Evolutionary conservation across 805 yeast species (phyloP), one percentile per base, ranked within the genome.

Genomic region (Priceomyces haplophilus): DNA sequence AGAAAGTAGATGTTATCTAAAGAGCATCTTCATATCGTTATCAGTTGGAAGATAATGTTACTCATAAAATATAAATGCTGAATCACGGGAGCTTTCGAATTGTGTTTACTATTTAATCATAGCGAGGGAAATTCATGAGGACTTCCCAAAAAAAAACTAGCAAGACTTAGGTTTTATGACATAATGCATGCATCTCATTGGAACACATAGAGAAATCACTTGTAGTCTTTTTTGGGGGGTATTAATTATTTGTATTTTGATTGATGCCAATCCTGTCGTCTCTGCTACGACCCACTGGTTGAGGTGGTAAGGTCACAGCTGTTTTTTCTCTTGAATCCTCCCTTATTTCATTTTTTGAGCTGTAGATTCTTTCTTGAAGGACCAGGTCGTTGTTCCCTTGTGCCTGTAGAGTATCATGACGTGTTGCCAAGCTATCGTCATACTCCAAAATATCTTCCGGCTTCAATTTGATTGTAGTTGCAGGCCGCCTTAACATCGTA

Each of bases 261-360:
- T 43, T 46, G 7, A 49, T 42, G 1, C 62, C 62, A 10, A 59
- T 51, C 43, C 64, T 48, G 7, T 57, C 59, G 39, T 56, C 50
- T 25, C 54, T 46, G 29, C 46, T 37, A 27, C 38, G 44, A 4
- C 34, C 38, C 7, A 37, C 34, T 7, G 41, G 40, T 21, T 41
- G 40, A n/a, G 37, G 42, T 4, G 16, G 21, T 15, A 23, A 11
- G n/a, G 25, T 6, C 5, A 31, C 12, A 13, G 13, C 24, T 8
- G 20, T 13, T 67, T 80, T 71, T 55, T 85, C 88, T 17, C 95
- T 88, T 74, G 85, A 85, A 56, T 76, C 78, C 60, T 87, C 93
- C 44, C 86, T 83, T 12, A 45, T 24, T 4, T 52, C 52, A 34
- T 37, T 36, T 30, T 39, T 41, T 16, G 41, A 44, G 16, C 45